A percentile compares a stretch with the other conserved stretches of the same genome.
Conservation (phyloP, 176 grass and related monocot species). For the Musa acuminata region DNA sequence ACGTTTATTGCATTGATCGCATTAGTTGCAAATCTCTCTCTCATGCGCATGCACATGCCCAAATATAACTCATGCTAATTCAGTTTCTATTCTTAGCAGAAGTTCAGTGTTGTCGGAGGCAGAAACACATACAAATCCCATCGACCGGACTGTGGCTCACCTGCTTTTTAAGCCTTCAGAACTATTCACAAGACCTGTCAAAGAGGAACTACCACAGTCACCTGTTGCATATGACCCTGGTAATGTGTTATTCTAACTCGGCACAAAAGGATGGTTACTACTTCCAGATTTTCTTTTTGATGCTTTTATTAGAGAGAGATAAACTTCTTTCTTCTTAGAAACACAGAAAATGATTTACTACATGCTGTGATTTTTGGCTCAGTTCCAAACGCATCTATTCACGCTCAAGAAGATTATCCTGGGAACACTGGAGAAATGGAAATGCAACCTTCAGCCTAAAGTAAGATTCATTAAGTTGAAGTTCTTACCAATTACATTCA, state of each 20-base stretch:
- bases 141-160: constrained; percentile 58
- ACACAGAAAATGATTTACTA: constrained; percentile 11
- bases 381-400: constrained; percentile 29
- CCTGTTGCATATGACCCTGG: constrained; percentile 26
- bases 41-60: too few relatives aligned
- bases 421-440: constrained; percentile 21
- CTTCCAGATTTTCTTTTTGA: background rate
- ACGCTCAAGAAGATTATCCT: constrained; percentile 20
- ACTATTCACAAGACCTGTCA: constrained; percentile 25
- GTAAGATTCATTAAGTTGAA: constrained; percentile 23
- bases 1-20: too few relatives aligned
- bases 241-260: constrained; percentile 17
- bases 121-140: constrained; percentile 67
- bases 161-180: constrained; percentile 46
- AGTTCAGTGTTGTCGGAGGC: constrained; percentile 21
- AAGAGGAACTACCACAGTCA: constrained; percentile 39
- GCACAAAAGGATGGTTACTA: constrained; percentile 3
- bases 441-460: constrained; percentile 25
- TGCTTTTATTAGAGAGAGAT: too few relatives aligned
- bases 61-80: background rate
- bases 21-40: too few relatives aligned
- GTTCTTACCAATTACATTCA: background rate
- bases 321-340: background rate
- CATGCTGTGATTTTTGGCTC: constrained; percentile 4
- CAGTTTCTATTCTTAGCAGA: constrained; percentile 10